Percentiles rank a stretch among this genome's conserved stretches.
Conservation (phyloP, 805 yeast genomes). For the Candida dendrica region DNA sequence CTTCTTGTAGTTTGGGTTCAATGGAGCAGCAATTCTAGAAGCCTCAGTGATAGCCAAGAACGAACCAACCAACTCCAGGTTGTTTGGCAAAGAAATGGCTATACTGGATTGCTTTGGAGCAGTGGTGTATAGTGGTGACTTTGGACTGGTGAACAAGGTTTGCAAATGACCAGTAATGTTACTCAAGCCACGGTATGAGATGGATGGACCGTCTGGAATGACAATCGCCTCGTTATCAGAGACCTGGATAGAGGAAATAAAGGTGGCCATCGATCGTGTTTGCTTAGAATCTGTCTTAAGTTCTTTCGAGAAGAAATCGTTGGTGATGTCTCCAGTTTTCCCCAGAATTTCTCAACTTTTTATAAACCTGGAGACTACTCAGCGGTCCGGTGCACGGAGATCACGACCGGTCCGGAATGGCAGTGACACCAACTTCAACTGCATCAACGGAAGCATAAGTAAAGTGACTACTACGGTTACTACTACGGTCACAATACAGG, state of each 20-base stretch:
- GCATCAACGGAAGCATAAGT: not conserved
- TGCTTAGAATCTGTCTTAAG: no score
- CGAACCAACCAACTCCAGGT: constrained; percentile 48
- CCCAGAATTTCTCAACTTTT: not conserved
- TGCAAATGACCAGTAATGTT: constrained; percentile 42
- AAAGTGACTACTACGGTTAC: no score
- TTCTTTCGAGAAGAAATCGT: no score
- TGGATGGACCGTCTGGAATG: constrained; percentile 39
- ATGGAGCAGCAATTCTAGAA: constrained; percentile 58
- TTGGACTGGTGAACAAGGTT: constrained; percentile 32
- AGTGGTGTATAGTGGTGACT: constrained; percentile 33
- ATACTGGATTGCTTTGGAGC: constrained; percentile 36
- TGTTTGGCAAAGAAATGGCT: constrained; percentile 56
- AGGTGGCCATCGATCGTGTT: constrained; percentile 32
- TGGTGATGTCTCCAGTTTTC: not conserved
- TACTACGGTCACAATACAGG: no score
- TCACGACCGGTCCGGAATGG: not conserved
- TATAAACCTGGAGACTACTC: not conserved
- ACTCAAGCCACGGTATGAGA: constrained; percentile 38
- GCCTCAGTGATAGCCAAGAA: constrained; percentile 52
- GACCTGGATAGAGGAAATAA: constrained; percentile 28
- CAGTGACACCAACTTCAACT: no score
- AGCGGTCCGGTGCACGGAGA: no score
- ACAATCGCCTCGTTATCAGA: constrained; percentile 35
- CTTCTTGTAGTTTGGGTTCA: constrained; percentile 56